A percentile compares a stretch with the other conserved stretches of the same genome.
Evolutionary conservation across 129 eudicot species (phyloP).

Genomic region (Saussurea involucrata): DNA sequence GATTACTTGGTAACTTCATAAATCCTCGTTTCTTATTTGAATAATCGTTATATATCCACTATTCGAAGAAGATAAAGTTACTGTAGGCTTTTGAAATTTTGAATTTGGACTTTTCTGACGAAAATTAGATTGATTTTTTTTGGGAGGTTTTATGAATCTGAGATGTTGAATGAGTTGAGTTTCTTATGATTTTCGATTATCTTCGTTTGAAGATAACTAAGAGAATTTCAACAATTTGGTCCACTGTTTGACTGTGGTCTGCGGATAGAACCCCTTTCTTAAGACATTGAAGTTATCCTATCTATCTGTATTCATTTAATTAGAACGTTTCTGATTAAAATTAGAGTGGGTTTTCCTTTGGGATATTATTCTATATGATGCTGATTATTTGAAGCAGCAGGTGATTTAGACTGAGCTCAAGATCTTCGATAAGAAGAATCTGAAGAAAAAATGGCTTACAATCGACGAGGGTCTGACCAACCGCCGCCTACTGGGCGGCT

Average conservation of each 20-base stretch:
- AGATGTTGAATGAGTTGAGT: not conserved
- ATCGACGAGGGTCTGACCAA: constrained; percentile 53
- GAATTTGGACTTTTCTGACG: constrained; percentile 4
- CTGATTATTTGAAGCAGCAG: constrained; percentile 22
- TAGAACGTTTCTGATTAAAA: not conserved
- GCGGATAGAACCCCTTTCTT: not conserved
- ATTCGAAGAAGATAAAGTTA: not conserved
- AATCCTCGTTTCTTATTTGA: not conserved
- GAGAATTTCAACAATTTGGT: not conserved
- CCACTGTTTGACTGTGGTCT: constrained; percentile 3
- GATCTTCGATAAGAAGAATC: constrained; percentile 26
- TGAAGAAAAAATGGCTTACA: constrained; percentile 59
- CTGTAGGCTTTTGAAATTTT: not conserved
- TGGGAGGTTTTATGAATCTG: not conserved
- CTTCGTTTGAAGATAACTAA: not conserved
- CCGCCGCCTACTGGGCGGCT: constrained; percentile 54
- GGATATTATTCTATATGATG: not conserved
- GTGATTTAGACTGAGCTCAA: constrained; percentile 28
- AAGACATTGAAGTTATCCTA: not conserved
- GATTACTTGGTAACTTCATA: constrained; percentile 22
- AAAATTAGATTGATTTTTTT: not conserved
- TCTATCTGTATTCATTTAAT: not conserved
- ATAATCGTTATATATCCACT: not conserved
- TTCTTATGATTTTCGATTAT: not conserved
- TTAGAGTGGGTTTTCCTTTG: not conserved